phyloP scores from a whole-genome alignment of 768 basidiomycete genomes.

The Mycena rebaudengoi region DNA sequence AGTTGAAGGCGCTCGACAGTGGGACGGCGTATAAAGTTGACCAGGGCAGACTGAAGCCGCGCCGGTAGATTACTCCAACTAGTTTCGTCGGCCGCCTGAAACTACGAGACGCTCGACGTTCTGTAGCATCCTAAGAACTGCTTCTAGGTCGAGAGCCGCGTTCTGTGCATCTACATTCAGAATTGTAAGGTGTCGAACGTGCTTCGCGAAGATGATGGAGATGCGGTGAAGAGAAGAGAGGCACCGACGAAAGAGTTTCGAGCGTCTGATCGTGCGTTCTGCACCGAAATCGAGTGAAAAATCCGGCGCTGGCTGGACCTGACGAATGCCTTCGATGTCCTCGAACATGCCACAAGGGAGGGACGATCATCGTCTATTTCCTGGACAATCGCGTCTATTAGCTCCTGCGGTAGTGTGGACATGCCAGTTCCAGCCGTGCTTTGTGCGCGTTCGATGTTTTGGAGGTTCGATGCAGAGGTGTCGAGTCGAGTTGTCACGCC shows the following conservation, averaged over 20 bases:
- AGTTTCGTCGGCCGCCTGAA: not conserved
- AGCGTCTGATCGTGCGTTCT: not conserved
- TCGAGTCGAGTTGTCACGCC: too few species aligned
- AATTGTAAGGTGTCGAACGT: not conserved
- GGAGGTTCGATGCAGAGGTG: too few species aligned
- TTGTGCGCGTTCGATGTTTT: too few species aligned
- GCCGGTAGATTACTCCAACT: not conserved
- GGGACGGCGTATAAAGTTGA: not conserved
- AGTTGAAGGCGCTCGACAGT: constrained; percentile 2
- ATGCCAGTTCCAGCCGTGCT: too few species aligned
- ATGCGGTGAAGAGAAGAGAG: not conserved
- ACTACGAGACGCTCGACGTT: constrained; percentile 2
- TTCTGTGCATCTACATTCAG: not conserved
- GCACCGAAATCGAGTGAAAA: not conserved
- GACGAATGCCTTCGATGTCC: not conserved
- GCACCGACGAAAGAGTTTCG: not conserved
- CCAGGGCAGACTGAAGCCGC: not conserved
- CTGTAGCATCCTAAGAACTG: not conserved
- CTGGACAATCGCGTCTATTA: not conserved
- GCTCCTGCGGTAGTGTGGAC: constrained; percentile 7
- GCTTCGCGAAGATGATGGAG: not conserved
- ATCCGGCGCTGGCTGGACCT: constrained; percentile 6
- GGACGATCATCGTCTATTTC: not conserved
- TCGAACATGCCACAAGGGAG: not conserved
- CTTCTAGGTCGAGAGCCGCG: not conserved